Percentiles rank a stretch among this genome's conserved stretches.
These are phyloP conservation scores for Cryptococcus sp. DNA, from an alignment of 1,284 basidiomycete genomes.

Conservation along the genomic window DNA sequence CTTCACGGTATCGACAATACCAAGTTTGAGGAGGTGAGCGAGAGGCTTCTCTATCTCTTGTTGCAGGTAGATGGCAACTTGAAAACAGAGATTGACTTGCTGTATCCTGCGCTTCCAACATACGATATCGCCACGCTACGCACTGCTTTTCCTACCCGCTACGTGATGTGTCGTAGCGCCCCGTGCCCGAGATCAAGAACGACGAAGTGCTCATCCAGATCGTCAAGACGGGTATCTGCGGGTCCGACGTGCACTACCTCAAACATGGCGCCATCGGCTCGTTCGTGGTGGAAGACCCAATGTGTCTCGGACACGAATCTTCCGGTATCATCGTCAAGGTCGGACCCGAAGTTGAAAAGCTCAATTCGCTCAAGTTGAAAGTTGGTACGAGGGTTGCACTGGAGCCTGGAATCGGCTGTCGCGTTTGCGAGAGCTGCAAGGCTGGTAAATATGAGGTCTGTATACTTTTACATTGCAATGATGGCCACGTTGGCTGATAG, in stretches of 20 bases:
- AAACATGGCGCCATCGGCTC: slow-evolving; percentile 47
- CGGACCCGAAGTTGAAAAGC: slow-evolving; percentile 35
- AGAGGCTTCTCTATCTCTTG: background rate
- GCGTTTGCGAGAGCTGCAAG: slow-evolving; percentile 54
- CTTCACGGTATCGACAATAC: slow-evolving; percentile 51
- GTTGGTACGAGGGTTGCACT: slow-evolving; percentile 57
- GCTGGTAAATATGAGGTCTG: slow-evolving; percentile 75
- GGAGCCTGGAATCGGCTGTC: slow-evolving; percentile 60
- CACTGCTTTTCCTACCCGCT: too few species aligned
- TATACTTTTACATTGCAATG: background rate
- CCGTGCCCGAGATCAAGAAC: slow-evolving; percentile 71
- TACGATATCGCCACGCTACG: too few species aligned
- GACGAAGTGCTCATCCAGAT: slow-evolving; percentile 86
- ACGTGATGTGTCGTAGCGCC: slow-evolving; percentile 55
- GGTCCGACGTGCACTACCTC: slow-evolving; percentile 69
- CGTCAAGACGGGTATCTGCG: slow-evolving; percentile 92
- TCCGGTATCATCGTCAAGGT: slow-evolving; percentile 43
- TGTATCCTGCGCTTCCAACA: background rate
- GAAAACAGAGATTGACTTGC: background rate
- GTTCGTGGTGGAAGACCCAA: slow-evolving; percentile 51
- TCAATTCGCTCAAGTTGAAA: slow-evolving; percentile 20
- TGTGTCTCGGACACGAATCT: slow-evolving; percentile 51
- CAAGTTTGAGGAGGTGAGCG: slow-evolving; percentile 53
- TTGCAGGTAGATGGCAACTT: background rate
- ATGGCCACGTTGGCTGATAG: background rate